These are phyloP conservation scores for Naumovozyma dairenensis DNA, from an alignment of 805 yeast genomes.

Conservation along the genomic window DNA sequence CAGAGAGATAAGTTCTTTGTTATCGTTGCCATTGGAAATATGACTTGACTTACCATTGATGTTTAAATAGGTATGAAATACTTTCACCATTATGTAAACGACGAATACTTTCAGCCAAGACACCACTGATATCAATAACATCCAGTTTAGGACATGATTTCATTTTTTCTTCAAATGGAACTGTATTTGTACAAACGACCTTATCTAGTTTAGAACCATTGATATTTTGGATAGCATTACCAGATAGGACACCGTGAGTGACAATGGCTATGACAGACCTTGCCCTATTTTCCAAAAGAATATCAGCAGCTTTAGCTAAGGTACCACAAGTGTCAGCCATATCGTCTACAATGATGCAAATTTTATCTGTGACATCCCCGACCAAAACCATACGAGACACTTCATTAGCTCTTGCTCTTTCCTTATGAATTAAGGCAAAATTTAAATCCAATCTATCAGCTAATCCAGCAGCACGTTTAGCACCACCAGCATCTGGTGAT, in stretches of 20 bases:
- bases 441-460: slow-evolving; percentile 73
- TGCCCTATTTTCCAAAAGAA: slow-evolving; percentile 57
- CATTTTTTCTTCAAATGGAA: slow-evolving; percentile 62
- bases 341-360: slow-evolving; percentile 73
- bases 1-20: too few species aligned
- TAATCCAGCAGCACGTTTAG: slow-evolving; percentile 77
- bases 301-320: slow-evolving; percentile 72
- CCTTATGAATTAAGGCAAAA: slow-evolving; percentile 79
- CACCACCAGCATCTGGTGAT: slow-evolving; percentile 88
- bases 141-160: slow-evolving; percentile 48
- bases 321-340: slow-evolving; percentile 92
- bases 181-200: slow-evolving; percentile 73
- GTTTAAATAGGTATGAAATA: slow-evolving; percentile 61
- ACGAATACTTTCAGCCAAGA: slow-evolving; percentile 72
- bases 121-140: slow-evolving; percentile 58
- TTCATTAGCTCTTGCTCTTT: slow-evolving; percentile 74
- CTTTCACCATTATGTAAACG: slow-evolving; percentile 84
- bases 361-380: slow-evolving; percentile 70
- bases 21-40: too few species aligned
- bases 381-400: slow-evolving; percentile 78
- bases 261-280: slow-evolving; percentile 70
- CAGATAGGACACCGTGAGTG: slow-evolving; percentile 72
- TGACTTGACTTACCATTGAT: slow-evolving; percentile 4
- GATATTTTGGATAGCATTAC: slow-evolving; percentile 62
- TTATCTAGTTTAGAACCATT: slow-evolving; percentile 57